A percentile compares a stretch with the other conserved stretches of the same genome.
These are phyloP conservation scores for Cystobasidium onofrii DNA, from an alignment of 768 basidiomycete genomes.

Conservation along the genomic window DNA sequence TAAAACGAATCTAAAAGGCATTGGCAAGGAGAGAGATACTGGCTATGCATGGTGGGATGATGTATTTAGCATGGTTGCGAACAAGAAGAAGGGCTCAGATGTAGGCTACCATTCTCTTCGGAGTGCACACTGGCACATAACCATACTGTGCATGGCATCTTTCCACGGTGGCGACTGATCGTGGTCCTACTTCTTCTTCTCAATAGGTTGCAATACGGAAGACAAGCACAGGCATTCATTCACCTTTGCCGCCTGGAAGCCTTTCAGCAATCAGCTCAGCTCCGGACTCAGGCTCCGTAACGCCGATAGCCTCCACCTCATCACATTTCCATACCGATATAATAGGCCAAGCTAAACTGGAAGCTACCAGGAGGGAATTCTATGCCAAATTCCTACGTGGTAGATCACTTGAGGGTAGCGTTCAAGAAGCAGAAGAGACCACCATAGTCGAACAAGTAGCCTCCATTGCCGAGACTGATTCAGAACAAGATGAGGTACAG, in stretches of 20 bases:
- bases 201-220: background rate
- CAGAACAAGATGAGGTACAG: background rate
- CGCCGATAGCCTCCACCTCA: background rate
- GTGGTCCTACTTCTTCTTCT: background rate
- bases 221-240: constrained; percentile 41
- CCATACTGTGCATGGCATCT: too few relatives aligned
- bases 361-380: constrained; percentile 36
- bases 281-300: background rate
- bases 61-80: constrained; percentile 36
- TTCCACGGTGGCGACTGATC: constrained; percentile 3
- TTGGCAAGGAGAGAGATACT: constrained; percentile 40
- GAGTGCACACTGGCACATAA: too few relatives aligned
- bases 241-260: constrained; percentile 31
- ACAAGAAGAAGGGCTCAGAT: constrained; percentile 31
- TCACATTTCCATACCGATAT: constrained; percentile 36
- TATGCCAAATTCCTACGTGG: constrained; percentile 40
- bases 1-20: constrained; percentile 39
- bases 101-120: too few relatives aligned
- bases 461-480: background rate
- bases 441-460: background rate
- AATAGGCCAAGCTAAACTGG: constrained; percentile 38
- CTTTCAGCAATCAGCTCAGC: constrained; percentile 19
- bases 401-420: constrained; percentile 4
- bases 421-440: background rate
- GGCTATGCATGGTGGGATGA: constrained; percentile 42